A percentile compares a stretch with the other conserved stretches of the same genome.
Conservation (phyloP, 306 rosid genomes). For the Arachis stenosperma region DNA sequence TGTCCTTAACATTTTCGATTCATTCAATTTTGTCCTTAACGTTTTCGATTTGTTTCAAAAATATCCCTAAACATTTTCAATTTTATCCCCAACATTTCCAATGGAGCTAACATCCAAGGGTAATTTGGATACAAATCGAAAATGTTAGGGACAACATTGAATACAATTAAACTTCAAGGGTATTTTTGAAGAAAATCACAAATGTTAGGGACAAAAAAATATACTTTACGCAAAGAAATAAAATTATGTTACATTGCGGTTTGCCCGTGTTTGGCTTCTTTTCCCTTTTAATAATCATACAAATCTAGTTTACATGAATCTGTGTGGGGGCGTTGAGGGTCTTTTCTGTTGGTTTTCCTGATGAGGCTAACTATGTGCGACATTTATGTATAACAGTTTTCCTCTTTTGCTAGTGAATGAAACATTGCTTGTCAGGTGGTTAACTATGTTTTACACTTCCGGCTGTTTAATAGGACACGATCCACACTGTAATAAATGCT, state of each 20-base stretch:
- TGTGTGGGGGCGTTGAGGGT: background rate
- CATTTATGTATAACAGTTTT: conserved; percentile 7
- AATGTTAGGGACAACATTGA: too few relatives aligned
- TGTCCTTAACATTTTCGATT: too few relatives aligned
- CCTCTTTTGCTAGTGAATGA: background rate
- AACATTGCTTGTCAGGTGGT: conserved; percentile 5
- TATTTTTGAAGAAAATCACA: too few relatives aligned
- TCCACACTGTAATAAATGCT: conserved; percentile 71
- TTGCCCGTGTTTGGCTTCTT: background rate
- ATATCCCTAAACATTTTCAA: too few relatives aligned
- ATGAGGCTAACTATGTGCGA: background rate
- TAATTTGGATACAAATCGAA: too few relatives aligned
- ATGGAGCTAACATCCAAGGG: too few relatives aligned
- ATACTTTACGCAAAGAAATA: too few relatives aligned
- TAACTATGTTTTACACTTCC: background rate
- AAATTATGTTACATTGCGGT: background rate
- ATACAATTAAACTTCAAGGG: too few relatives aligned
- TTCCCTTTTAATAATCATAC: conserved; percentile 11
- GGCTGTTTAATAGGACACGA: conserved; percentile 62
- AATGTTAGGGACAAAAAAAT: too few relatives aligned
- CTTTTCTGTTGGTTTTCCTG: background rate
- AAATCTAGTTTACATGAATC: background rate
- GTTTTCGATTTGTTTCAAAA: too few relatives aligned
- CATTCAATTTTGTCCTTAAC: too few relatives aligned
- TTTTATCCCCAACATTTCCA: too few relatives aligned